Conservation (phyloP, 2,329 filamentous ascomycete genomes). For the Cladosporium sp. region DNA sequence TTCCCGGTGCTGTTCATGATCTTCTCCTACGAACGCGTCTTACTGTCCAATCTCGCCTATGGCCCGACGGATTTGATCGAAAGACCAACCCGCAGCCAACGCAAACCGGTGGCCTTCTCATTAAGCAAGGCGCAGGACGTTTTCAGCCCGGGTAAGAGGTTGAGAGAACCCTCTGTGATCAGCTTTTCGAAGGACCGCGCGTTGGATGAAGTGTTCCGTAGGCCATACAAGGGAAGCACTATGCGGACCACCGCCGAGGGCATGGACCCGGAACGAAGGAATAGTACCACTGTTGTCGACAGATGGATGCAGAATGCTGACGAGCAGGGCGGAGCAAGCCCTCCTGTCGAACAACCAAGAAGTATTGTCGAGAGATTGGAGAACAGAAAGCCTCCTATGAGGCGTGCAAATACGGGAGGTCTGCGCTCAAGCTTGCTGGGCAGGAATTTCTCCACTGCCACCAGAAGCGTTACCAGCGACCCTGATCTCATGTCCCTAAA, state of each 20-base stretch:
- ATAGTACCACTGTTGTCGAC: slow-evolving; percentile 75
- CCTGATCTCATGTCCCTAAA: slow-evolving; percentile 41
- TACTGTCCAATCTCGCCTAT: slow-evolving; percentile 70
- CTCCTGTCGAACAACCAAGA: slow-evolving; percentile 57
- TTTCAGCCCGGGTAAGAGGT: slow-evolving; percentile 60
- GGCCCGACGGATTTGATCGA: slow-evolving; percentile 86
- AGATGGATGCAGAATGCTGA: slow-evolving; percentile 79
- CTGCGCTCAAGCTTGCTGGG: slow-evolving; percentile 21
- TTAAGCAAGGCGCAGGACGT: slow-evolving; percentile 43
- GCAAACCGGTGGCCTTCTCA: slow-evolving; percentile 29
- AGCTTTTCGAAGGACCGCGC: slow-evolving; percentile 87
- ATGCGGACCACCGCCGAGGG: slow-evolving; percentile 49
- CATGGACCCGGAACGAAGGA: slow-evolving; percentile 53
- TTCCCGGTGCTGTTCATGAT: slow-evolving; percentile 82
- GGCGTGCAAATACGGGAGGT: slow-evolving; percentile 44
- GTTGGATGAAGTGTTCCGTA: slow-evolving; percentile 82
- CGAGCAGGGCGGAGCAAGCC: slow-evolving; percentile 48
- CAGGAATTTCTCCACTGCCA: slow-evolving; percentile 48
- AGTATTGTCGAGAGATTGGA: slow-evolving; percentile 57
- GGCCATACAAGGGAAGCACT: slow-evolving; percentile 58
- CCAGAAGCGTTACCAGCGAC: slow-evolving; percentile 53
- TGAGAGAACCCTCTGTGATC: slow-evolving; percentile 80
- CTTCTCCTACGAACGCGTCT: slow-evolving; percentile 77
- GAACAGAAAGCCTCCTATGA: slow-evolving; percentile 47
- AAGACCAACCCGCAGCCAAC: slow-evolving; percentile 38